Conservation (phyloP, 345 rosid species). For the sweet orange (Citrus sinensis) region DVS_A1.0 CM039166.1:12531001-12531500, state of each 20-base stretch:
- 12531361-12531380: constrained; percentile 23
- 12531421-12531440: neutral
- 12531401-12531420: constrained; percentile 27
- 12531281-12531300: constrained; percentile 31
- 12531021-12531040: no score
- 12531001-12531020: no score
- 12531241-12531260: constrained; percentile 28
- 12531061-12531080: no score
- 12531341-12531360: constrained; percentile 27
- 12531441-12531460: constrained; percentile 28
- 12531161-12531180: no score
- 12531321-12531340: constrained; percentile 16
- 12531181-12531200: no score
- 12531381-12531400: constrained; percentile 21
- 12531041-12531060: no score
- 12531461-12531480: constrained; percentile 31
- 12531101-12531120: neutral
- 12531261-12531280: constrained; percentile 32
- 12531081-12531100: neutral
- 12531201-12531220: constrained; percentile 20
- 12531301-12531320: constrained; percentile 33
- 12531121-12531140: constrained; percentile 1
- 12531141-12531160: no score
- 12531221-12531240: constrained; percentile 36
- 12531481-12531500: constrained; percentile 20